A percentile compares a stretch with the other conserved stretches of the same genome.
Conservation (phyloP, 495 filamentous ascomycete genomes). For the Copromyces sp. region DNA sequence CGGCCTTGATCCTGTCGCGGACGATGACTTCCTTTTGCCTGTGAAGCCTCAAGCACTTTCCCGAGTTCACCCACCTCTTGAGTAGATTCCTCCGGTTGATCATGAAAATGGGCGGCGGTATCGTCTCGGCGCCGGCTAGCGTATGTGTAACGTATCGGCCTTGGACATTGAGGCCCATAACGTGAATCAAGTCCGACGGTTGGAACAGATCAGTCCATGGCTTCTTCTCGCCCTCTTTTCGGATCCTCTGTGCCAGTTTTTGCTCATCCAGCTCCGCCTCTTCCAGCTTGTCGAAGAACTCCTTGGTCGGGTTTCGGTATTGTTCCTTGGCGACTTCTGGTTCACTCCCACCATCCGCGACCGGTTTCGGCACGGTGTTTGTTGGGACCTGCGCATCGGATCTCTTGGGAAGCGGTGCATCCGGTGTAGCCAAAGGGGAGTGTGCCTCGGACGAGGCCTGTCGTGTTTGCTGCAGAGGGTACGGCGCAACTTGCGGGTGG, state of each 20-base stretch:
- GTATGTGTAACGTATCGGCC: conserved; percentile 43
- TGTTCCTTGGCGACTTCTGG: background rate
- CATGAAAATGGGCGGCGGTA: conserved; percentile 22
- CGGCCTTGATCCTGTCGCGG: conserved; percentile 9
- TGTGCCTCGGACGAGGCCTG: background rate
- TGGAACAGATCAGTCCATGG: background rate
- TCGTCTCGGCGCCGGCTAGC: conserved; percentile 25
- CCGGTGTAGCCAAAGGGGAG: background rate
- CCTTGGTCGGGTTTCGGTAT: background rate
- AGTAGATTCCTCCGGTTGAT: conserved; percentile 10
- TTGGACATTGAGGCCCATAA: conserved; percentile 39
- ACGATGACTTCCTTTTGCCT: conserved; percentile 2
- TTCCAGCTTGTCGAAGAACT: background rate
- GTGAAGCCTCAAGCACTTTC: conserved; percentile 16
- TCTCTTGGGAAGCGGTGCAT: background rate
- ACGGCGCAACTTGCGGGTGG: background rate
- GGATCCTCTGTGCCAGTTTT: background rate
- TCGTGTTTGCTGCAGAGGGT: background rate
- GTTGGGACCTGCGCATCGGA: background rate
- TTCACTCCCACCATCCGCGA: background rate
- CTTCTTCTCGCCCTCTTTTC: background rate
- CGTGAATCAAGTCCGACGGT: conserved; percentile 34
- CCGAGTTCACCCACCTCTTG: conserved; percentile 16
- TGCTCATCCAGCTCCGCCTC: background rate
- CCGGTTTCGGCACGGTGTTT: background rate